Percentiles rank a stretch among this genome's conserved stretches.
Evolutionary conservation across 2,329 filamentous ascomycete genomes (phyloP).

Genomic region (Sphaerulina vaccinii): DNA sequence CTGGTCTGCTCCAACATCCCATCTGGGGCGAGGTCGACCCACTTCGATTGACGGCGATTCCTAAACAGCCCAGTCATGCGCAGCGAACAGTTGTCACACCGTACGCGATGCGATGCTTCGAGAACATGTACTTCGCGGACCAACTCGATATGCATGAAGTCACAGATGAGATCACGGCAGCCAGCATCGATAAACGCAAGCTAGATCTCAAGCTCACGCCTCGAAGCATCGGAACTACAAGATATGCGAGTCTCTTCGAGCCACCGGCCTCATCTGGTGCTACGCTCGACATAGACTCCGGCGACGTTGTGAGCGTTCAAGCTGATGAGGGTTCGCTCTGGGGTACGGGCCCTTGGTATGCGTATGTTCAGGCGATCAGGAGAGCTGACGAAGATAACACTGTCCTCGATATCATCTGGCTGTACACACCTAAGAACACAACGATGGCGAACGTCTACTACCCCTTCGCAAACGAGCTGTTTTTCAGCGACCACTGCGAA

Average conservation of each 20-base stretch:
- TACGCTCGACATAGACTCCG: constrained; percentile 37
- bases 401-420: constrained; percentile 67
- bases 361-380: constrained; percentile 62
- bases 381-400: constrained; percentile 34
- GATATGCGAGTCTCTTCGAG: background rate
- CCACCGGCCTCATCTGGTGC: background rate
- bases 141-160: constrained; percentile 44
- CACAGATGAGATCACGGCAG: constrained; percentile 26
- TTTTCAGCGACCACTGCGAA: constrained; percentile 73
- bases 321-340: constrained; percentile 56
- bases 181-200: constrained; percentile 22
- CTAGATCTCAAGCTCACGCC: constrained; percentile 31
- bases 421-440: constrained; percentile 71
- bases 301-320: constrained; percentile 51
- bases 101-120: constrained; percentile 65
- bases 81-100: constrained; percentile 66
- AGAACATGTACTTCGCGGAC: constrained; percentile 59
- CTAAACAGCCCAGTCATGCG: constrained; percentile 15
- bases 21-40: constrained; percentile 10
- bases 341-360: constrained; percentile 64
- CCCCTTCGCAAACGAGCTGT: constrained; percentile 69
- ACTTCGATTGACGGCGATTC: background rate
- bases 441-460: constrained; percentile 67
- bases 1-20: constrained; percentile 1
- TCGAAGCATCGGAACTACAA: background rate